Evolutionary conservation across 768 basidiomycete species (phyloP), one percentile per base, ranked within the genome.

Genomic region (Podaxis sp.): DNA sequence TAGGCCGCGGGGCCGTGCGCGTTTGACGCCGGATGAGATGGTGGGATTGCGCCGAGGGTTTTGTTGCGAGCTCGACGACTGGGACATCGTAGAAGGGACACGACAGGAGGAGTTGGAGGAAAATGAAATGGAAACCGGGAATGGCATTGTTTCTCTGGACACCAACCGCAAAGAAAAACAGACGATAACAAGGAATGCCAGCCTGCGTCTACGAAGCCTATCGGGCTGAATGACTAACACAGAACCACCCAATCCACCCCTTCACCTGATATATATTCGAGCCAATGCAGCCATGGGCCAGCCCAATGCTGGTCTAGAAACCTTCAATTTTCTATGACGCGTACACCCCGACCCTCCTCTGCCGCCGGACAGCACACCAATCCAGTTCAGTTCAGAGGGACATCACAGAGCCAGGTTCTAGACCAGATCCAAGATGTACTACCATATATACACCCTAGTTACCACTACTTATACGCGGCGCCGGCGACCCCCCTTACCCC

Each of bases 401-500:
- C 52, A 54, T 54, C 52, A 56, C 10, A 30, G 12, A 59, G 49
- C 49, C 41, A 62, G 48, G 61, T 26, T 55, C 61, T 62, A 62
- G 61, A 62, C 61, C 61, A 62, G 61, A 62, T 62, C 55, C 61
- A 28, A 62, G 61, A 62, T 62, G 24, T 3, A 12, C 54, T 56
- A 56, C 46, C 55, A 46, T 28, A 50, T 37, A 62, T 62, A 56
- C 11, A 51, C 50, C 62, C 65, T 63, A n/a, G 53, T 62, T 56
- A 58, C 60, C 41, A 48, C 52, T 46, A n/a, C n/a, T n/a, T n/a
- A 88, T 84, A 87, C 87, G 17, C 84, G 82, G n/a, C 88, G 79
- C 62, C 80, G 80, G 62, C 83, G 80, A 22, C 87, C 86, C 28
- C 91, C 91, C 69, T 88, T 90, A 28, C 96, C 95, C 96, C 96